These are phyloP conservation scores for Saturnispora silvae DNA, from an alignment of 805 yeast species.

Conservation along the genomic window DNA sequence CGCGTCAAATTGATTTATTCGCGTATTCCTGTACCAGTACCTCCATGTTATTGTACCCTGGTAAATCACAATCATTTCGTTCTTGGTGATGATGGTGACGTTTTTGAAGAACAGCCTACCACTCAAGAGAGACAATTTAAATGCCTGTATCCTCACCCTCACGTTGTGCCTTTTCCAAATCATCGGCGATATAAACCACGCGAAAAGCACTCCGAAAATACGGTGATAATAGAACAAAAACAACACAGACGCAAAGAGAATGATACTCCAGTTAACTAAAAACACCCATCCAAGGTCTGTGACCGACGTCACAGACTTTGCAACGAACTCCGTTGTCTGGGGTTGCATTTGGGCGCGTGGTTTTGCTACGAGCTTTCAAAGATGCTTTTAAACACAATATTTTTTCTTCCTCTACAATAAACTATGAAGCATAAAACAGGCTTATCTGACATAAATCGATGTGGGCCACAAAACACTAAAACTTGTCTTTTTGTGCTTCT, in stretches of 20 bases:
- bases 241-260: slow-evolving; percentile 49
- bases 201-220: slow-evolving; percentile 48
- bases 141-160: slow-evolving; percentile 56
- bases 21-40: slow-evolving; percentile 60
- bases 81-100: slow-evolving; percentile 59
- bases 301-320: slow-evolving; percentile 20
- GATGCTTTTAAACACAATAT: no score
- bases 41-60: slow-evolving; percentile 80
- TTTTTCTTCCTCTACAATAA: no score
- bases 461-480: no score
- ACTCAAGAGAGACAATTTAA: slow-evolving; percentile 69
- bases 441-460: no score
- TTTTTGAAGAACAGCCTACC: slow-evolving; percentile 77
- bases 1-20: slow-evolving; percentile 29
- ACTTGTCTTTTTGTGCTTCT: no score
- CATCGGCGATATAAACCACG: slow-evolving; percentile 38
- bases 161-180: slow-evolving; percentile 57
- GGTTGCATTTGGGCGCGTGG: slow-evolving; percentile 5
- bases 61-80: slow-evolving; percentile 59
- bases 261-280: slow-evolving; percentile 70
- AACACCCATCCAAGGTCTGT: slow-evolving; percentile 52
- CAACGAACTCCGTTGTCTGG: slow-evolving; percentile 20
- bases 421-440: no score
- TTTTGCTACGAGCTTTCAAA: no score
- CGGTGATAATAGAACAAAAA: slow-evolving; percentile 72